These are phyloP conservation scores for Pleurotus giganteus DNA, from an alignment of 768 basidiomycete species.

Conservation along the genomic window DNA sequence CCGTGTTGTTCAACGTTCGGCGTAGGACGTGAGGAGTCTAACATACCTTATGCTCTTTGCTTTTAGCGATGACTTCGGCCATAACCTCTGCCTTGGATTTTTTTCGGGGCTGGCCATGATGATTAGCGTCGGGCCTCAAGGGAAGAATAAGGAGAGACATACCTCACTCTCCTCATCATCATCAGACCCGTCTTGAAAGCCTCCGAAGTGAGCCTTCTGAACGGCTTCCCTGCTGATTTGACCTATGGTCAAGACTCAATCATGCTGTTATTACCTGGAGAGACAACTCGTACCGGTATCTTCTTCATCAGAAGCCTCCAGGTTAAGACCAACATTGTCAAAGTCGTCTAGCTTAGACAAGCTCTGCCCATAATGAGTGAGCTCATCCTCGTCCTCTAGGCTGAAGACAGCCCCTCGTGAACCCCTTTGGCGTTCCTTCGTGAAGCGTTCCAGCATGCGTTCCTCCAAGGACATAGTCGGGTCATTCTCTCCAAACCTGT, in stretches of 20 bases:
- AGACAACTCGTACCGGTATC: conserved; percentile 34
- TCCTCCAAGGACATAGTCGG: conserved; percentile 93
- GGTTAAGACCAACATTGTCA: conserved; percentile 62
- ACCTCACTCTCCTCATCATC: conserved; percentile 36
- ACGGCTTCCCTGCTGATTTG: conserved; percentile 71
- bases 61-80: conserved; percentile 97
- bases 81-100: conserved; percentile 96
- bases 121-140: background rate
- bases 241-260: conserved; percentile 34
- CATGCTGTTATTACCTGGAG: background rate
- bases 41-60: conserved; percentile 89
- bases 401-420: conserved; percentile 82
- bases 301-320: conserved; percentile 61
- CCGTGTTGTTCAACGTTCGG: background rate
- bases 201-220: conserved; percentile 76
- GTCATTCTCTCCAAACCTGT: conserved; percentile 95
- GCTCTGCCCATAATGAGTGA: conserved; percentile 91
- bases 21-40: conserved; percentile 1
- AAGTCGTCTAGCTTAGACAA: conserved; percentile 84
- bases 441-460: conserved; percentile 95
- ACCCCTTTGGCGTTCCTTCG: conserved; percentile 78
- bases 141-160: background rate
- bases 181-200: conserved; percentile 69
- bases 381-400: conserved; percentile 86
- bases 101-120: conserved; percentile 43